These are phyloP conservation scores for Ramalina peruviana DNA, from an alignment of 495 filamentous ascomycete genomes.

Conservation along the genomic window DNA sequence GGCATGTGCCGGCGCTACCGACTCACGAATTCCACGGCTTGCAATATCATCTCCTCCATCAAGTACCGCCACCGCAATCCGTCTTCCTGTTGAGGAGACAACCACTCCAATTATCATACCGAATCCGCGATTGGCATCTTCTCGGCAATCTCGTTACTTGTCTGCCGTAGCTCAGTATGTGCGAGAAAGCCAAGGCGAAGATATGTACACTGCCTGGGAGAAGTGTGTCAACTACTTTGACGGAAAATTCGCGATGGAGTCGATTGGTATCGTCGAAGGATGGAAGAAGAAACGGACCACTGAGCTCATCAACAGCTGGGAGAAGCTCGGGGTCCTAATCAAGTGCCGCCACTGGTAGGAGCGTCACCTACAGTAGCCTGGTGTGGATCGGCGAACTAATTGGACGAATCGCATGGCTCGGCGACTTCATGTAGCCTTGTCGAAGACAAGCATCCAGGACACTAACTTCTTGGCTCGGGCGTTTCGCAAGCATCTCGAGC, in stretches of 20 bases:
- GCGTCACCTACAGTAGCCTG: background rate
- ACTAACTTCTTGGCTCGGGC: background rate
- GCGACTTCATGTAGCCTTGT: no score
- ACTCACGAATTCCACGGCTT: background rate
- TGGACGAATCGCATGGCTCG: no score
- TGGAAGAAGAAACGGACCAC: conserved; percentile 74
- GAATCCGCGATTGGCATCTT: conserved; percentile 39
- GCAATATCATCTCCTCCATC: conserved; percentile 16
- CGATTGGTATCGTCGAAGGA: conserved; percentile 65
- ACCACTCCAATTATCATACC: conserved; percentile 29
- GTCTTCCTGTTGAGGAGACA: conserved; percentile 14
- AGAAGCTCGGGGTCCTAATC: conserved; percentile 25
- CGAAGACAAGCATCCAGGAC: background rate
- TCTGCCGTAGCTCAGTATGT: conserved; percentile 53
- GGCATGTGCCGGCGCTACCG: background rate
- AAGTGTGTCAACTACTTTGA: conserved; percentile 67
- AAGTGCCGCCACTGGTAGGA: conserved; percentile 13
- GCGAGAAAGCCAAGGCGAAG: conserved; percentile 20
- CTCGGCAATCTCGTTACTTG: conserved; percentile 57
- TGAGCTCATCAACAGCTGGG: conserved; percentile 49
- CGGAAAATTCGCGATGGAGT: conserved; percentile 73
- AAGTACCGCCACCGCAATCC: conserved; percentile 27
- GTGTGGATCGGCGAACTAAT: background rate
- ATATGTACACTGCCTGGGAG: conserved; percentile 21
- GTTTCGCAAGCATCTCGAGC: background rate